Base-by-base conservation (phyloP, 257 asterid genomes). In the Gentiana straminea region DNA sequence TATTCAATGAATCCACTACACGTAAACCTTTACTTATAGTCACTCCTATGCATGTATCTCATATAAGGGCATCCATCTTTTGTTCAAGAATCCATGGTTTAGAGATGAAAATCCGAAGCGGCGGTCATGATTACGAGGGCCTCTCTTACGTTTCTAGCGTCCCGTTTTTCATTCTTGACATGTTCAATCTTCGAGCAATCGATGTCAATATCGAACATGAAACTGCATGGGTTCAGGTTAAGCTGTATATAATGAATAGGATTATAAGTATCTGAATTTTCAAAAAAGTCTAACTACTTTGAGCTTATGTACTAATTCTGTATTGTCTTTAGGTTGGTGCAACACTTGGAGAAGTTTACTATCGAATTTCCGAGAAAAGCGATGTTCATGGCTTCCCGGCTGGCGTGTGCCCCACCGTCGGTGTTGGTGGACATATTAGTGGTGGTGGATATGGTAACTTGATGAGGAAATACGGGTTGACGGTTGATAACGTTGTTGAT, bases 401-500 rank as follows among this genome's bases (percentile, higher is more conserved):
- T 8, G 60, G 49, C 24, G 12, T 55, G n/a, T 38, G 60, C 36
- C 60, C 60, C 39, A 55, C 60, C 4, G 35, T 55, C 9, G 60
- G 60, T 6, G 43, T 55, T 2, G 60, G 60, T 6, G 60, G 60
- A 4, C 69, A 51, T 49, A 50, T 64, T 4, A 57, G 69, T 12
- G 64, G 59, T 1, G 69, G 69, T 45, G 70, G 64, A 1, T 65
- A 65, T 24, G 70, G 70, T 51, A 12, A 58, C 0, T 0, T 65
- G 64, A n/a, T 58, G 60, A 32, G 64, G 0, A 65, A 10, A 37
- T 41, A 50, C 15, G 84, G 84, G 2, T 59, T 78, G 1, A 4
- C 75, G 0, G 79, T 75, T 0, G 81, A 78, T 13, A 74, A 78
- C 46, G 68, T 78, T 36, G n/a, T 66, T 8, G 81, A 78, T 49